A percentile compares a stretch with the other conserved stretches of the same genome.
These are phyloP conservation scores for Plantago elongata DNA, from an alignment of 257 asterid species.

Conservation along the genomic window DNA sequence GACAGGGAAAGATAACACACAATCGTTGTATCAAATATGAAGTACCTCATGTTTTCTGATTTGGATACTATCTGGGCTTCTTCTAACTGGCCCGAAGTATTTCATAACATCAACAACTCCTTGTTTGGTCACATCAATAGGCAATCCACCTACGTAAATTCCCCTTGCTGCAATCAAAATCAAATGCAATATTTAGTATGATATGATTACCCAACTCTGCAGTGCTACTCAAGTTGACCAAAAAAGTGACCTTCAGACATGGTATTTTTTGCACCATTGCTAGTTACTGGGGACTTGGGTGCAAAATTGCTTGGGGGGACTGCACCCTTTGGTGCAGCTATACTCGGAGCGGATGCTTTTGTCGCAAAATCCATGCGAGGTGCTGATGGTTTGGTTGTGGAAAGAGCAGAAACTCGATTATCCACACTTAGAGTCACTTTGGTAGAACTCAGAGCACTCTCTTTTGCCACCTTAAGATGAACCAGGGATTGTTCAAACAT, in stretches of 20 bases:
- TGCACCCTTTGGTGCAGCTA: conserved; percentile 11
- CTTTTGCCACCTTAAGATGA: conserved; percentile 40
- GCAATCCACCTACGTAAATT: conserved; percentile 47
- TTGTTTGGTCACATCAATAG: conserved; percentile 34
- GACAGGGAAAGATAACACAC: not conserved
- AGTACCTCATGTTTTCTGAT: conserved; percentile 39
- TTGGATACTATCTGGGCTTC: conserved; percentile 34
- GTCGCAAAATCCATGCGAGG: conserved; percentile 9
- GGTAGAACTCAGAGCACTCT: conserved; percentile 22
- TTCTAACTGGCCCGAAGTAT: conserved; percentile 43
- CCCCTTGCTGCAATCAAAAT: conserved; percentile 27
- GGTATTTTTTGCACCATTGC: conserved; percentile 15
- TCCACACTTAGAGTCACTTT: not conserved
- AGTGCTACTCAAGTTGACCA: not conserved
- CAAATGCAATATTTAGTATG: not conserved
- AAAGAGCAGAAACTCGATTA: conserved; percentile 6
- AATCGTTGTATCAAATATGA: conserved; percentile 2
- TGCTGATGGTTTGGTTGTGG: conserved; percentile 16
- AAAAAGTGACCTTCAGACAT: conserved; percentile 25
- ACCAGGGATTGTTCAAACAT: not conserved
- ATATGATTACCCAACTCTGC: not conserved
- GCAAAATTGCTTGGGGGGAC: conserved; percentile 18
- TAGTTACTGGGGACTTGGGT: conserved; percentile 14
- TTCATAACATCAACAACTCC: conserved; percentile 37
- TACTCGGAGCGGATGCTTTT: conserved; percentile 12